Evolutionary conservation across 2,329 filamentous ascomycete species (phyloP), one percentile per base, ranked within the genome.

Genomic region (Sarocladium oryzae): DNA sequence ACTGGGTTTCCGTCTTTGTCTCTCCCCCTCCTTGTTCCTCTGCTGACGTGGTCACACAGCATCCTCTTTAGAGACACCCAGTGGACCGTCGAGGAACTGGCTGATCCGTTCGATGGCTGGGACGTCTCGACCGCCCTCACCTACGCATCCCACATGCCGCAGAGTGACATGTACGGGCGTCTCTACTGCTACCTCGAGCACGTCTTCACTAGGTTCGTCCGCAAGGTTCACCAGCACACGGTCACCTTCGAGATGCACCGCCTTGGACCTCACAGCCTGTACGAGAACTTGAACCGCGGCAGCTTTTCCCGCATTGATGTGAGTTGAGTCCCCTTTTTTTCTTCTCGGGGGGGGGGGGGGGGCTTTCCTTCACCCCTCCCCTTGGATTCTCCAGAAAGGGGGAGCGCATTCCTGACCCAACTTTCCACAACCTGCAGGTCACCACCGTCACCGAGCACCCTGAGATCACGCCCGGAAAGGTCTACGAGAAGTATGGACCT

Each of bases 261-360:
- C 28, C 9, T 21, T 3, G 24, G 20, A 20, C 43, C 28, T 4
- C 9, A 48, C 21, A 20, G 13, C n/a, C 10, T 48, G 5, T 23
- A 33, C 28, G 20, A 6, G 8, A 21, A 33, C n/a, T 2, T 48
- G 4, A 15, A 48, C 5, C 11, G 4, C 5, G 26, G 10, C 16
- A 48, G 26, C 16, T 33, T 48, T 13, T 21, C 43, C 28, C 43
- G 43, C 43, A 48, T 48, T 33, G 43, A 48, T 48, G 43, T 48
- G 18, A 45, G 40, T 45, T 20, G 20, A 20, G n/a, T 8, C 35
- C 35, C 9, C n/a, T 16, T 37, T 10, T 9, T 16, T 24, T n/a
- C n/a, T n/a, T n/a, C n/a, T n/a, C n/a, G n/a, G n/a, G n/a, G n/a
- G n/a, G n/a, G n/a, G n/a, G n/a, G n/a, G n/a, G n/a, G n/a, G n/a